phyloP scores from a whole-genome alignment of 2,329 filamentous ascomycete genomes.

The Magnaporthiopsis incrustans region DNA sequence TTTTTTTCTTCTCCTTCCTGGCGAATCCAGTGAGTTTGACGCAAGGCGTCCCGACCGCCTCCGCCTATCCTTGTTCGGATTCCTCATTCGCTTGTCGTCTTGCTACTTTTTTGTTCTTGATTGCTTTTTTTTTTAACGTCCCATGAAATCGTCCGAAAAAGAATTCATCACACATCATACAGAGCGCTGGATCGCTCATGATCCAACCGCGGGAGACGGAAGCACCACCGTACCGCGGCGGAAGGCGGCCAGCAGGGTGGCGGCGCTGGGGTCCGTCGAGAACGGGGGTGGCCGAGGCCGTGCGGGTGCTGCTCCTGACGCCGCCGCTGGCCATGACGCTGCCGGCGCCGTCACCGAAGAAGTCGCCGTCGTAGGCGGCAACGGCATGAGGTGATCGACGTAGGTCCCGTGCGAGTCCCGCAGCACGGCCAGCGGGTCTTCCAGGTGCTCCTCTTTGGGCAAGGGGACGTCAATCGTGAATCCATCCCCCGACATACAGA shows the following conservation, averaged over 20 bases:
- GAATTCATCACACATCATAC: no score
- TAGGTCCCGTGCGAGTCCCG: slow-evolving; percentile 33
- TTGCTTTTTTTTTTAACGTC: no score
- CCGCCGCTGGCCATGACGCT: slow-evolving; percentile 3
- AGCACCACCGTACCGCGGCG: slow-evolving; percentile 26
- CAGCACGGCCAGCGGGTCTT: slow-evolving; percentile 33
- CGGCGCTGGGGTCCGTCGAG: not conserved
- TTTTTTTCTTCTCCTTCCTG: no score
- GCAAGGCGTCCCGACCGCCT: no score
- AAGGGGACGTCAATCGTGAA: slow-evolving; percentile 45
- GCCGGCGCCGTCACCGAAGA: slow-evolving; percentile 5
- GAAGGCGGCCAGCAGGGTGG: slow-evolving; percentile 32
- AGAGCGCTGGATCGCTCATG: no score
- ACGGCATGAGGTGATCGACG: slow-evolving; percentile 32
- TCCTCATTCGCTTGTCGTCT: no score
- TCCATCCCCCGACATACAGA: no score
- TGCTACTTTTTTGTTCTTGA: no score
- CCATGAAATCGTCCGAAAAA: no score
- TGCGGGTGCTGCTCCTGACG: slow-evolving; percentile 9
- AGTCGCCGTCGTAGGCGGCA: not conserved
- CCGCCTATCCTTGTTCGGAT: no score
- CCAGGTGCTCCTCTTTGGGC: slow-evolving; percentile 28
- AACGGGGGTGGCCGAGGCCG: not conserved
- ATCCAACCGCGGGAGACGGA: no score
- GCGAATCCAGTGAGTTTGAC: no score